Evolutionary conservation across 108 stramenopile genomes (phyloP), one percentile per base, ranked within the genome.

Genomic region (Cyclotella cryptica): DNA sequence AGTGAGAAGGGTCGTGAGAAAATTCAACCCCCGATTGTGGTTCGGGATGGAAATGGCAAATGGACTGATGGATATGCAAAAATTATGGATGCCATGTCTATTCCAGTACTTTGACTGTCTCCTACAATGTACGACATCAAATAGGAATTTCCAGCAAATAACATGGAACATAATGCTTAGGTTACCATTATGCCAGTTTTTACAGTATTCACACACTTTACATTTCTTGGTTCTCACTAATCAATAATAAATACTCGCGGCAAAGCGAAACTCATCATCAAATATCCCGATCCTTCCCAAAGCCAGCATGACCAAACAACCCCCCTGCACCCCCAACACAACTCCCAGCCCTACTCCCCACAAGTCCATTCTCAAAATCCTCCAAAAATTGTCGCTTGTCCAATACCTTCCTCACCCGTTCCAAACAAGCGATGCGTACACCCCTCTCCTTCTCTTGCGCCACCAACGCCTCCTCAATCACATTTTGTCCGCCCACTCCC

Each of bases 61-160:
- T 88, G 88, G 88, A 86, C 88, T 24, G 11, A 70, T 12, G 61
- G 81, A 40, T 88, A 88, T 71, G 70, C 66, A 1, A 53, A 72
- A 44, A 75, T 87, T 21, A 66, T 87, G 81, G 61, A 80, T 28
- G 63, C 60, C 57, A 85, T 87, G 87, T 80, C 75, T 2, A 85
- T 87, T 45, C 87, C 87, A n/a, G 64, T 77, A 7, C 22, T 69
- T 47, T 77, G 43, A 51, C 49, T 7, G 19, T 3, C 1, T 51
- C n/a, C n/a, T n/a, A n/a, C n/a, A n/a, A n/a, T n/a, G n/a, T n/a
- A n/a, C n/a, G n/a, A n/a, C n/a, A n/a, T n/a, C n/a, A n/a, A n/a
- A n/a, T n/a, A n/a, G n/a, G n/a, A n/a, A n/a, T n/a, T n/a, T n/a
- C n/a, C n/a, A n/a, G n/a, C n/a, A n/a, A n/a, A n/a, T n/a, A n/a